Evolutionary conservation across 2,329 filamentous ascomycete genomes (phyloP).

Genomic region (Cytospora schulzeri): DNA sequence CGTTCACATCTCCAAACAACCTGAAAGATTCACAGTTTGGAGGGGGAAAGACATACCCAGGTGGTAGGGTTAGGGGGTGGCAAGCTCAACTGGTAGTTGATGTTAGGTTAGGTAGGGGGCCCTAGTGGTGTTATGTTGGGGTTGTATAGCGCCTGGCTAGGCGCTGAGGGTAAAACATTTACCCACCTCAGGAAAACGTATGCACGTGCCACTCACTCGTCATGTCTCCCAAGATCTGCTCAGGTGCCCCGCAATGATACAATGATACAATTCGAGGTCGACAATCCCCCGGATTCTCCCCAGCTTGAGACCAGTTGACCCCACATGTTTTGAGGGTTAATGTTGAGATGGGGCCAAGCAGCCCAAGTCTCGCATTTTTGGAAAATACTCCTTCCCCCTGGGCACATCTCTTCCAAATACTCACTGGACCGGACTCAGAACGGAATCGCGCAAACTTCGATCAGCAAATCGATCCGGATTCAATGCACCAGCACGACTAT

Average conservation of each 20-base stretch:
- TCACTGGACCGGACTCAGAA: not conserved
- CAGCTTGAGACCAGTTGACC: not conserved
- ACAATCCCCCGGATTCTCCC: constrained; percentile 18
- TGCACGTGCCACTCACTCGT: not conserved
- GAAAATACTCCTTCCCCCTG: not conserved
- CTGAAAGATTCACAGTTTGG: not conserved
- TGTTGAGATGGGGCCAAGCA: not conserved
- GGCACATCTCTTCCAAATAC: not conserved
- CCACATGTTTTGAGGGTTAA: not conserved
- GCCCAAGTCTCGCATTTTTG: not conserved
- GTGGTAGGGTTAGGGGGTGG: not conserved
- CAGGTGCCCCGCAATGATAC: not conserved
- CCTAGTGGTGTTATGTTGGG: too few species aligned
- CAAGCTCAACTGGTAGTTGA: too few species aligned
- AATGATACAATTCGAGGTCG: not conserved
- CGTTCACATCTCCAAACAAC: not conserved
- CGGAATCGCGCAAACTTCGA: not conserved
- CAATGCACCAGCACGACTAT: constrained; percentile 2
- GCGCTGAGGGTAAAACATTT: not conserved
- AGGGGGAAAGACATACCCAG: not conserved
- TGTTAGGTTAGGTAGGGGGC: too few species aligned
- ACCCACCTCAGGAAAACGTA: not conserved
- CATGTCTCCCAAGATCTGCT: not conserved
- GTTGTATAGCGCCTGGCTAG: not conserved
- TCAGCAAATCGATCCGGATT: not conserved